Base-by-base conservation (phyloP, 2,329 filamentous ascomycete genomes). In the Zalaria sp. region DNA sequence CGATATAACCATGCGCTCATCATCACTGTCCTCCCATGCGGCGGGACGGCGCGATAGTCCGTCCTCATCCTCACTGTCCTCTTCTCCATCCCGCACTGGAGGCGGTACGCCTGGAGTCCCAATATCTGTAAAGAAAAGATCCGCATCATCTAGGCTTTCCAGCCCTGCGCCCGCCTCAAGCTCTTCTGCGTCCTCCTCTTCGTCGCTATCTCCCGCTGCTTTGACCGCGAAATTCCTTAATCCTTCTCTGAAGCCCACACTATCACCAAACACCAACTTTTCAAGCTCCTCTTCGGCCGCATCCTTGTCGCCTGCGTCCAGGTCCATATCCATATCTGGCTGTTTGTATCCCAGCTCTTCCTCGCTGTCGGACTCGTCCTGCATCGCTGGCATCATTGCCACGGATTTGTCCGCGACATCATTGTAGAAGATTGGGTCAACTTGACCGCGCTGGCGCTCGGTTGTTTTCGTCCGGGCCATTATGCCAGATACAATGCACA, bases 21-120 rank as follows among this genome's bases (percentile, higher is more conserved):
- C 91, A 53, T 98, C 91, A 60, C 88, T 96, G 58, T 98, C 91
- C 51, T 88, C 79, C 91, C 91, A 98, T 1, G 78, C 83, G 3
- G 80, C 71, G 18, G 68, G 66, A 35, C 72, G 66, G 49, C 44
- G 50, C 32, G 59, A 59, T 4, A 53, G 46, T 5, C 49, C 50
- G 11, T 59, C 58, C 18, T 62, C 61, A 29, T 58, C 61, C 28
- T 62, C 64, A 25, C 60, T 56, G 25, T 67, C 60, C 2, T 64
- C 62, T 7, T 57, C 57, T 31, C 62, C 60, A 4, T 58, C 56
- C 18, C 61, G 57, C 47, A 67, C 52, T 37, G 59, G 53, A 39
- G 39, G 39, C 32, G 43, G 37, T 38, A 42, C 45, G 40, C 56
- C 51, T 25, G 63, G 61, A 1, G 64, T 63, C 34, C 75, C 77